Evolutionary conservation across 441 rosid species (phyloP).

Genomic region (Pelargonium myrrhifolium): DNA sequence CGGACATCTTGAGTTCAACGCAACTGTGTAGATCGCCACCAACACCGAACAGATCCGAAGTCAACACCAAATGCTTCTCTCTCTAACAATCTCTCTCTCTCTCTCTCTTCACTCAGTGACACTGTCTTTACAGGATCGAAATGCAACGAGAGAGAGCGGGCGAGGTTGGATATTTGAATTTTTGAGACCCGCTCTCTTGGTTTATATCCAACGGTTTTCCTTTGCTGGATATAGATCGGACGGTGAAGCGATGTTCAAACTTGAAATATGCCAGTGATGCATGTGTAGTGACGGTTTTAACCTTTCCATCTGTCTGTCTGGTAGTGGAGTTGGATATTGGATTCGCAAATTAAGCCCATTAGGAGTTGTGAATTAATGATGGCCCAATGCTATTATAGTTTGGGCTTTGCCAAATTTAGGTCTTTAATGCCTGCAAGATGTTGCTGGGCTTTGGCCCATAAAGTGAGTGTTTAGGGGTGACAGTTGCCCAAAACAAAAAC

Average conservation of each 20-base stretch:
- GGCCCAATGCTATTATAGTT: too few relatives aligned
- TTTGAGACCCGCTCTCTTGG: neutral
- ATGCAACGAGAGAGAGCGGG: neutral
- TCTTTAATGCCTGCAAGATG: too few relatives aligned
- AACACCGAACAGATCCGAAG: neutral
- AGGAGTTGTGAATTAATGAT: too few relatives aligned
- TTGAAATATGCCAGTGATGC: neutral
- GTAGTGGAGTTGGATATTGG: too few relatives aligned
- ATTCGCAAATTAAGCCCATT: too few relatives aligned
- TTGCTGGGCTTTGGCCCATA: too few relatives aligned
- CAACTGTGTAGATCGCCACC: neutral
- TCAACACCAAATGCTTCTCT: neutral
- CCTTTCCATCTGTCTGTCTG: too few relatives aligned
- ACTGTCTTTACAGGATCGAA: neutral
- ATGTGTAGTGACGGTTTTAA: too few relatives aligned
- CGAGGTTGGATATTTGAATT: neutral
- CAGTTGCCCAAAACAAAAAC: too few relatives aligned
- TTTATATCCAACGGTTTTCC: neutral
- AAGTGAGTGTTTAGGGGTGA: too few relatives aligned
- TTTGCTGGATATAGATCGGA: neutral
- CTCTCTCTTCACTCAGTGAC: neutral
- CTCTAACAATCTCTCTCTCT: neutral
- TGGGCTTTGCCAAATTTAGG: too few relatives aligned
- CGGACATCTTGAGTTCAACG: neutral
- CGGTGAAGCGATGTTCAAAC: neutral